These are phyloP conservation scores for Serendipita indica DNA, from an alignment of 768 basidiomycete genomes.

Conservation along the genomic window DNA sequence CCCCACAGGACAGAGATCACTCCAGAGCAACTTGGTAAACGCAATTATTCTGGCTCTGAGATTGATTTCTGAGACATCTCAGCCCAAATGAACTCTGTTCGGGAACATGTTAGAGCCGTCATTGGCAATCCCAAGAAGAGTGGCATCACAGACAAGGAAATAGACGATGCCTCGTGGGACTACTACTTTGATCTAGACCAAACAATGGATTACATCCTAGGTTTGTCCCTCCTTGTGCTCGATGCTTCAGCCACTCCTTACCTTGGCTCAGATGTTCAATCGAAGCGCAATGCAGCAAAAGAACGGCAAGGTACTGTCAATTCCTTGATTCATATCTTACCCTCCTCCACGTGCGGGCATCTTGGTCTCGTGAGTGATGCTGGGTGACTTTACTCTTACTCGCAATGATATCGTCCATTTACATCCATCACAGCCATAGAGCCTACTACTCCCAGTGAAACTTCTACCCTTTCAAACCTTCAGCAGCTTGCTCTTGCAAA, in stretches of 20 bases:
- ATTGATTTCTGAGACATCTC: no score
- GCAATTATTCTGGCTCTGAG: no score
- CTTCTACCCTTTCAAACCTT: slow-evolving; percentile 24
- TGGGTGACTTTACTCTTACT: slow-evolving; percentile 17
- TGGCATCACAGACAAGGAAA: slow-evolving; percentile 55
- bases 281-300: slow-evolving; percentile 41
- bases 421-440: slow-evolving; percentile 26
- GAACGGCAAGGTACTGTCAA: slow-evolving; percentile 70
- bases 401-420: slow-evolving; percentile 20
- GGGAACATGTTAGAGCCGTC: slow-evolving; percentile 51
- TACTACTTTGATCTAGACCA: slow-evolving; percentile 72
- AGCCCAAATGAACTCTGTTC: slow-evolving; percentile 49
- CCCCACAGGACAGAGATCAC: slow-evolving; percentile 38
- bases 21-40: slow-evolving; percentile 64
- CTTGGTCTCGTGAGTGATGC: background rate
- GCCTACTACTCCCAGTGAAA: slow-evolving; percentile 42
- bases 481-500: slow-evolving; percentile 33
- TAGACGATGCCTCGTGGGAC: slow-evolving; percentile 76
- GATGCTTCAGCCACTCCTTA: slow-evolving; percentile 1
- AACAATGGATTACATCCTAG: slow-evolving; percentile 56
- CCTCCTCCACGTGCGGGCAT: slow-evolving; percentile 11
- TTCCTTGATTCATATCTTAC: slow-evolving; percentile 20
- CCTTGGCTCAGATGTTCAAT: slow-evolving; percentile 44
- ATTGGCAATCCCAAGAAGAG: slow-evolving; percentile 52
- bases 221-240: slow-evolving; percentile 29